Evolutionary conservation across 352 stramenopile genomes (phyloP).

Genomic region (Phytophthora idaei): DNA sequence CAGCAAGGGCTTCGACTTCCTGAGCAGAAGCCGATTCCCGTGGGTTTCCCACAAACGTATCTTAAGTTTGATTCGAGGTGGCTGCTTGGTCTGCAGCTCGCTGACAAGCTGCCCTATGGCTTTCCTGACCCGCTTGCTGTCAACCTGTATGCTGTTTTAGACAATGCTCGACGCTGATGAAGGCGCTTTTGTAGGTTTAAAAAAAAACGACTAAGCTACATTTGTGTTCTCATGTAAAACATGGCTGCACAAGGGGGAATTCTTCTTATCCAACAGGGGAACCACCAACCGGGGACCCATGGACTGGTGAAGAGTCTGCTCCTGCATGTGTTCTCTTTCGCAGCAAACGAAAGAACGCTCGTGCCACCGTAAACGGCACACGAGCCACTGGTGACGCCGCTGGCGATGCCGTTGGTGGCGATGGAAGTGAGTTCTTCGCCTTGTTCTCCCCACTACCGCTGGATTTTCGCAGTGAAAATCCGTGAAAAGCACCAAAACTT

Average conservation of each 20-base stretch:
- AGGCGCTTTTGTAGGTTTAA: no score
- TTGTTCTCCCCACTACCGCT: constrained; percentile 13
- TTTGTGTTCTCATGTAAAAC: constrained; percentile 31
- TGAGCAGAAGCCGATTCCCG: neutral
- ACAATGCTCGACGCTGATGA: neutral
- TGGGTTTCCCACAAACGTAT: neutral
- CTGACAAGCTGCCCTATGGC: neutral
- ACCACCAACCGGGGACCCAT: constrained; percentile 6
- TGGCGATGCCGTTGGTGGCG: constrained; percentile 31
- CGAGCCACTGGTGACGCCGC: constrained; percentile 33
- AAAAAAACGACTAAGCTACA: constrained; percentile 26
- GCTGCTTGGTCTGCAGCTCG: neutral
- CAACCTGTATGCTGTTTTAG: neutral
- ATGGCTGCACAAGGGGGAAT: constrained; percentile 9
- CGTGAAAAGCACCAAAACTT: constrained; percentile 24
- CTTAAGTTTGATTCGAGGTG: neutral
- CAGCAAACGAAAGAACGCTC: constrained; percentile 72
- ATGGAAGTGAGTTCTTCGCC: constrained; percentile 26
- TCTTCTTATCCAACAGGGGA: constrained; percentile 18
- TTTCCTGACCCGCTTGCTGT: neutral
- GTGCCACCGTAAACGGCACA: constrained; percentile 69
- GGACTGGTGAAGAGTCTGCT: constrained; percentile 21
- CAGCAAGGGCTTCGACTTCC: neutral
- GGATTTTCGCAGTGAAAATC: constrained; percentile 34
- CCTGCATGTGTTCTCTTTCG: constrained; percentile 42